Evolutionary conservation across 176 grass and related monocot genomes (phyloP), one percentile per base, ranked within the genome.

Genomic region (Areca catechu): DNA sequence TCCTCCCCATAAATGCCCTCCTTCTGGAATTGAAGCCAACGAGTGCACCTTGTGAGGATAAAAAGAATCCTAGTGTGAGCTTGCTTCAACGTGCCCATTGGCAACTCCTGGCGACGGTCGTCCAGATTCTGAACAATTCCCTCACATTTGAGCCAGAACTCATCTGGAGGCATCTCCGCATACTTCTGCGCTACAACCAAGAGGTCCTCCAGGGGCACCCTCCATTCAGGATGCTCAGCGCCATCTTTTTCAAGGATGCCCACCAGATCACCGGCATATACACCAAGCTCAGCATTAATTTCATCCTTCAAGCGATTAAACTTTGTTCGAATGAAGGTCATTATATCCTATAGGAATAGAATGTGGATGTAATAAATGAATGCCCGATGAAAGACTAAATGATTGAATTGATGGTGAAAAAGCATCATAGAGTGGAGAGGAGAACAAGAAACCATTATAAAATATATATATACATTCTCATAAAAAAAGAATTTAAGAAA

Each of bases 1-100:
- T 23, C 64, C 7, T 49, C 77, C 17, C 19, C 52, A 14, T 53
- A 81, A 15, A 48, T 49, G 53, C 72, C 76, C 53, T 85, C 93
- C 76, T 98, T 98, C 0, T 76, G 93, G 66, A 98, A 92, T 62
- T 92, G 87, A 20, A 98, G 81, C 19, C 92, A 64, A 7, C 93
- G 88, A 4, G 93, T 98, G 78, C 87, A 98, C 3, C 93, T 80
- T 1, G 93, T 89, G 51, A 98, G 80, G 75, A 98, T 98, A 75
- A 98, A 97, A 59, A 98, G 83, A 24, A 98, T 48, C 19, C 87
- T 72, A 0, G 84, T 88, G 65, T 89, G 84, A 0, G 76, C 81
- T 78, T 98, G 80, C 82, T 92, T 98, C 24, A 84, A 72, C 0
- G 55, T 19, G 5, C 86, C 86, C 53, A 72, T 69, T 20, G 72